Evolutionary conservation across 2,329 filamentous ascomycete genomes (phyloP).

Genomic region (Neoarthrinium moseri): DNA sequence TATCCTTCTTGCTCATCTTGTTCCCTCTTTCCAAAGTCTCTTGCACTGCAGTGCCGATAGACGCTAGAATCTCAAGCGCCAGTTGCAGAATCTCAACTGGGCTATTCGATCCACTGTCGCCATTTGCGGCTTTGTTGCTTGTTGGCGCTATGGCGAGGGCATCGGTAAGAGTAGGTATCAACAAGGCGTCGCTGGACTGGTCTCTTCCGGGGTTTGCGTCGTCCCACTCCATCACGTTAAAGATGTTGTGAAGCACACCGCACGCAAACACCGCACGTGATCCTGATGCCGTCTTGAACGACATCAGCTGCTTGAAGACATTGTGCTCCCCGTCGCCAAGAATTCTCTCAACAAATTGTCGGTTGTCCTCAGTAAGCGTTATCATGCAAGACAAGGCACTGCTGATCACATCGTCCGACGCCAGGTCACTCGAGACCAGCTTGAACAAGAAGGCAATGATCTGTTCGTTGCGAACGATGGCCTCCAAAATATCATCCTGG

Average conservation of each 20-base stretch:
- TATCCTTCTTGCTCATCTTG: too few relatives aligned
- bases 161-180: slow-evolving; percentile 44
- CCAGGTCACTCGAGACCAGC: slow-evolving; percentile 40
- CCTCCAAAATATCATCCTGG: slow-evolving; percentile 58
- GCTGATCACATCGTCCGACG: slow-evolving; percentile 41
- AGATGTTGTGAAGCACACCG: slow-evolving; percentile 62
- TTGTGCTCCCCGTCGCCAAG: slow-evolving; percentile 44
- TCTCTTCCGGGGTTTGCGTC: slow-evolving; percentile 48
- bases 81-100: slow-evolving; percentile 48
- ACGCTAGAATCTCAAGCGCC: slow-evolving; percentile 62
- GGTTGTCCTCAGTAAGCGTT: slow-evolving; percentile 60
- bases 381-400: slow-evolving; percentile 55
- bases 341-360: slow-evolving; percentile 50
- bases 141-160: slow-evolving; percentile 35
- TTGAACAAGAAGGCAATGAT: slow-evolving; percentile 55
- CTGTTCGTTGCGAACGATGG: slow-evolving; percentile 46
- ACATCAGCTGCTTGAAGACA: slow-evolving; percentile 48
- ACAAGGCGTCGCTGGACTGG: slow-evolving; percentile 47
- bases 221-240: slow-evolving; percentile 51
- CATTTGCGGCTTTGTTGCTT: slow-evolving; percentile 26
- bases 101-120: slow-evolving; percentile 36
- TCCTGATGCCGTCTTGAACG: slow-evolving; percentile 45
- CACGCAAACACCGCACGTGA: slow-evolving; percentile 56
- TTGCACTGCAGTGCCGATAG: slow-evolving; percentile 61
- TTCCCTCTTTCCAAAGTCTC: slow-evolving; percentile 46